phyloP scores from a whole-genome alignment of 306 rosid genomes.

The Calophaca sinica region DNA sequence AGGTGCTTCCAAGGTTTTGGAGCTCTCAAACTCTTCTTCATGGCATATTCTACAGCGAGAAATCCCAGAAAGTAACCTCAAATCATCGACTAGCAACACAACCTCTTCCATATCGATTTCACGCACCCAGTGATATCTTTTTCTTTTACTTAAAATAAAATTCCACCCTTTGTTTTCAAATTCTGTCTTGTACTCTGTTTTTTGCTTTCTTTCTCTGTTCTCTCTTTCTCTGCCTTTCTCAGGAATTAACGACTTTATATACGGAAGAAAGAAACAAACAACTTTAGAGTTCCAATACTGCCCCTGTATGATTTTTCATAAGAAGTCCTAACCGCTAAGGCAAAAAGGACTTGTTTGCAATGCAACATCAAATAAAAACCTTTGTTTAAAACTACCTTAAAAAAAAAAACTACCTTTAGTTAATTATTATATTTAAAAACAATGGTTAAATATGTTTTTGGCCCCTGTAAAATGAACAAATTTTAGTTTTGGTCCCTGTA shows the following conservation, averaged over 20 bases:
- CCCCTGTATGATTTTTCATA: conserved; percentile 50
- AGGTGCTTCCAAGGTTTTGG: conserved; percentile 79
- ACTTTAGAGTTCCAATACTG: conserved; percentile 48
- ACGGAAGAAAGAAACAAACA: conserved; percentile 40
- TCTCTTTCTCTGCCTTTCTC: conserved; percentile 22
- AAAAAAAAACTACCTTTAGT: too few relatives aligned
- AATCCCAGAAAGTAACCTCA: conserved; percentile 53
- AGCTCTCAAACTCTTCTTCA: conserved; percentile 79
- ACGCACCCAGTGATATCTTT: conserved; percentile 28
- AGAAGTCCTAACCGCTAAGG: background rate
- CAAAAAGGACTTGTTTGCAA: conserved; percentile 12
- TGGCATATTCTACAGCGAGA: conserved; percentile 90
- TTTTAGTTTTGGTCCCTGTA: too few relatives aligned
- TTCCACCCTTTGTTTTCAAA: conserved; percentile 35
- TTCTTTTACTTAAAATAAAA: conserved; percentile 23
- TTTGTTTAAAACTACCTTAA: background rate
- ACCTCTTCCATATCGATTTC: conserved; percentile 68
- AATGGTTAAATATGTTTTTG: too few relatives aligned
- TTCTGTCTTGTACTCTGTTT: conserved; percentile 46
- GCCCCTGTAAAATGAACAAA: too few relatives aligned
- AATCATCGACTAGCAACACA: conserved; percentile 65
- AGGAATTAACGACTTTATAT: conserved; percentile 41
- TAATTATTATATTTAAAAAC: too few relatives aligned
- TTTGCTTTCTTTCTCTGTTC: background rate
- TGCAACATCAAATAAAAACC: conserved; percentile 14